Evolutionary conservation across 495 filamentous ascomycete genomes (phyloP), one percentile per base, ranked within the genome.

Genomic region (Aspergillus ellipticus): DNA sequence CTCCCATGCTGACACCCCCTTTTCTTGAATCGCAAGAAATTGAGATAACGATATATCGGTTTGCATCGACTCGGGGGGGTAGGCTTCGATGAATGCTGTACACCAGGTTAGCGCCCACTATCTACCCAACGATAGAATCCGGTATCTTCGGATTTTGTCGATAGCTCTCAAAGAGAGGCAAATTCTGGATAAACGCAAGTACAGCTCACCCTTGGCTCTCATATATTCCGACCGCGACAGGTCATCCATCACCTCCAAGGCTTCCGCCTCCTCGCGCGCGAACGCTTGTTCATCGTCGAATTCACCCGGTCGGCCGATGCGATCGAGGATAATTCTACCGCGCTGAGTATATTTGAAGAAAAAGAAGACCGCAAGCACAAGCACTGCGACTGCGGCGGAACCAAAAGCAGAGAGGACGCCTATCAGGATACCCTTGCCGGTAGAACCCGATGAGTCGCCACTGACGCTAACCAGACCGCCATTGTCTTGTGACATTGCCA

Each of bases 11-110:
- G 93, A 95, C 19, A 98, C 94, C 48, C 94, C 94, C 70, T 98
- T 98, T 71, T 98, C 94, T 75, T 98, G 94, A 60, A 98, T 98
- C 24, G 95, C 94, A 45, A 98, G 79, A 65, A 96, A 97, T 69
- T 98, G 94, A 39, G 95, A 97, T 55, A 98, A 73, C 24, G 94
- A 97, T 55, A 98, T 98, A 63, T 98, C 94, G 57, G 94, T 98
- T 63, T 92, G 90, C 57, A 90, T 75, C 0, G 95, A 97, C 68
- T 97, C 94, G 60, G 94, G 90, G 1, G 95, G 95, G 66, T 98
- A 96, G 31, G 86, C 90, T 77, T 94, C 86, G 57, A 96, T 82
- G 65, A 96, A 98, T 15, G 92, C 94, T 98, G 66, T 48, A 55
- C 31, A 21, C 42, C 13, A 49, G 42, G 26, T 66, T 45, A 71